phyloP scores from a whole-genome alignment of 2,329 filamentous ascomycete genomes.

The Talaromyces sp. region DNA sequence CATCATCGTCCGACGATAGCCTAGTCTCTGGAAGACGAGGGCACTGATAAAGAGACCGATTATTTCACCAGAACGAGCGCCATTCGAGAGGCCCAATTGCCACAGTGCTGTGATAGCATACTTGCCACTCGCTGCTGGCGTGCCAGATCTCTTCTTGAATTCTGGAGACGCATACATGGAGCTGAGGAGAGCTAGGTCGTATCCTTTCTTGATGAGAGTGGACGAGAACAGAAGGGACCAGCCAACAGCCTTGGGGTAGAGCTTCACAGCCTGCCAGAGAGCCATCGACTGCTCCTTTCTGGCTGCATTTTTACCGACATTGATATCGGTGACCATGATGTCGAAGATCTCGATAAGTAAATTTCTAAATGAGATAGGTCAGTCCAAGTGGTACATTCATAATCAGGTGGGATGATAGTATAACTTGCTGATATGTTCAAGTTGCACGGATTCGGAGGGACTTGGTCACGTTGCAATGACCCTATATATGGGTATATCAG shows the following conservation, averaged over 20 bases:
- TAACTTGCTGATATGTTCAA: no score
- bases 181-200: conserved; percentile 41
- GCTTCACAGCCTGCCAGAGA: conserved; percentile 30
- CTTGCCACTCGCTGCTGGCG: conserved; percentile 18
- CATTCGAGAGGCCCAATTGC: conserved; percentile 35
- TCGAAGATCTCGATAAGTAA: no score
- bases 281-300: no score
- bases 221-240: conserved; percentile 43
- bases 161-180: conserved; percentile 36
- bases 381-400: no score
- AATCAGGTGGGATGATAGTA: no score
- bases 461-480: no score
- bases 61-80: conserved; percentile 25
- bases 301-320: no score
- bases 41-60: conserved; percentile 33
- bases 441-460: no score
- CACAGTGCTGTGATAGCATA: conserved; percentile 34
- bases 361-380: no score
- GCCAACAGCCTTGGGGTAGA: conserved; percentile 39
- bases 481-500: no score
- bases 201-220: conserved; percentile 47
- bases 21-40: conserved; percentile 32
- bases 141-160: conserved; percentile 36
- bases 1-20: conserved; percentile 33
- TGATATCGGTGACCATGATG: no score